Percentiles rank a stretch among this genome's conserved stretches.
Evolutionary conservation across 208 protist genomes (phyloP).

Genomic region (Acanthamoeba sp.): DNA sequence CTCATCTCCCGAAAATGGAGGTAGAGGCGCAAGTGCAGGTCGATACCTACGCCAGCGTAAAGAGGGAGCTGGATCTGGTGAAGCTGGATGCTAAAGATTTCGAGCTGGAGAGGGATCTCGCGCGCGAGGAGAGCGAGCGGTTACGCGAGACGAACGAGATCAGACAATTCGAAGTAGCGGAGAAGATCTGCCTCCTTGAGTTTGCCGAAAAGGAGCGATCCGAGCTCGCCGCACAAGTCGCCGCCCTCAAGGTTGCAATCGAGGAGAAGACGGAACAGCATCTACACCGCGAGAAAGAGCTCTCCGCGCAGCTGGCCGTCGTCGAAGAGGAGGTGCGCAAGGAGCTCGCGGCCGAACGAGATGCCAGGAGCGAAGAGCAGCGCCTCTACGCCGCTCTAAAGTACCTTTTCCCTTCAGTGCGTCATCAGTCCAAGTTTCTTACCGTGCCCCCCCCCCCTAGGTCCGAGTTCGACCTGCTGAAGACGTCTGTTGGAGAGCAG

Average conservation of each 20-base stretch:
- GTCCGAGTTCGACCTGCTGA: not conserved
- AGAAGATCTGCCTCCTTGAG: slow-evolving; percentile 6
- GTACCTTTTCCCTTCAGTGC: not conserved
- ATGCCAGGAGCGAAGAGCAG: not conserved
- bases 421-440: not conserved
- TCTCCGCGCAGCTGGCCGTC: not conserved
- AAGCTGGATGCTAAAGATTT: not conserved
- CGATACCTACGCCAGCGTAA: not conserved
- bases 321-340: slow-evolving; percentile 10
- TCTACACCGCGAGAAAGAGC: not conserved
- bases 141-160: not conserved
- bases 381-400: not conserved
- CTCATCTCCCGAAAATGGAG: too few species aligned
- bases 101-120: not conserved
- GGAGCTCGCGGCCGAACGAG: not conserved
- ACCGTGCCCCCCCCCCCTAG: not conserved
- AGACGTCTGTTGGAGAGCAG: not conserved
- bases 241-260: not conserved
- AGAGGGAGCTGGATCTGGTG: not conserved
- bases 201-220: not conserved
- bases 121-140: not conserved
- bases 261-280: not conserved
- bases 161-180: not conserved
- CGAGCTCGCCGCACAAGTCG: not conserved
- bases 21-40: not conserved